Conservation (phyloP, 2,329 filamentous ascomycete genomes). For the Domatiomyces globalis region DNA sequence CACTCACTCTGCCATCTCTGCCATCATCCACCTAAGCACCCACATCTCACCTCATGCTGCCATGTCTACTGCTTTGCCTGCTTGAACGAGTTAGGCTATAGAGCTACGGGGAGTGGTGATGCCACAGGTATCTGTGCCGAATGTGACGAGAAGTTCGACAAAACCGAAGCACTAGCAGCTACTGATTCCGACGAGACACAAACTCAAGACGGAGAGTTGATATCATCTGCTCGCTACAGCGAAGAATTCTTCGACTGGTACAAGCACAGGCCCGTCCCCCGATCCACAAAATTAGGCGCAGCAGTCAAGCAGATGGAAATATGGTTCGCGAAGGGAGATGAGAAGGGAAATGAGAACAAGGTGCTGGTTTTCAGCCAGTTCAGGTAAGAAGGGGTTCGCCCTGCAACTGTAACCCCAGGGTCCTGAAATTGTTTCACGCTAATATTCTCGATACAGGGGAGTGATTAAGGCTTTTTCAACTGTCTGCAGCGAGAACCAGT, state of each 20-base stretch:
- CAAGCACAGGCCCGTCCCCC: conserved; percentile 18
- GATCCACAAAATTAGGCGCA: conserved; percentile 28
- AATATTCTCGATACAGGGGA: conserved; percentile 29
- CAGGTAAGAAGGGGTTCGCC: not conserved
- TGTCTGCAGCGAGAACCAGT: conserved; percentile 38
- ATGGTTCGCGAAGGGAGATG: conserved; percentile 30
- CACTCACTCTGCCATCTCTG: conserved; percentile 33
- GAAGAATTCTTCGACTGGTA: conserved; percentile 20
- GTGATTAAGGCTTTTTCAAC: conserved; percentile 38
- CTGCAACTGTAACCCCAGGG: not conserved
- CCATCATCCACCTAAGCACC: conserved; percentile 24
- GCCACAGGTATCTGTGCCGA: conserved; percentile 11
- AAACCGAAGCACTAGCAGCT: not conserved
- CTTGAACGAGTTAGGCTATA: conserved; percentile 23
- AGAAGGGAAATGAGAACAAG: conserved; percentile 36
- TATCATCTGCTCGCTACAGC: not conserved
- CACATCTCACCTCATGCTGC: conserved; percentile 37
- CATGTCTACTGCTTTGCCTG: conserved; percentile 44
- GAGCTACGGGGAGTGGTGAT: conserved; percentile 4
- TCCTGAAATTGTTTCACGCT: not conserved
- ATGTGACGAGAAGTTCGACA: conserved; percentile 11
- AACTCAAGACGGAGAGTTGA: not conserved
- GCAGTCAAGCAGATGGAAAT: conserved; percentile 24
- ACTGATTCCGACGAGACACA: not conserved
- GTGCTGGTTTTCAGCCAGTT: conserved; percentile 46